A percentile compares a stretch with the other conserved stretches of the same genome.
These are phyloP conservation scores for Dendrobium nobile DNA, from an alignment of 106 monocot species.

Conservation along the genomic window DNA sequence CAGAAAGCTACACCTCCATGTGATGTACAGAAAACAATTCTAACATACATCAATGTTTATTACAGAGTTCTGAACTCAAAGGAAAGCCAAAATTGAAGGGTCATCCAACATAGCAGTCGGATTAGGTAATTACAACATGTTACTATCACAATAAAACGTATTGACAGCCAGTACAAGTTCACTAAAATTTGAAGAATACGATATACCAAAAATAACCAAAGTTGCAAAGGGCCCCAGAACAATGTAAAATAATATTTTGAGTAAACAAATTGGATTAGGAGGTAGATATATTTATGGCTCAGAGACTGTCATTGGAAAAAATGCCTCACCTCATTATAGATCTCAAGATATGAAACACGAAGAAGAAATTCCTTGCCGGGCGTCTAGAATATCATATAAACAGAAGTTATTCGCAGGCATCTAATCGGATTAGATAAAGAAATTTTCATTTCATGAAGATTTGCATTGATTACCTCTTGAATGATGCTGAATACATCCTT, in stretches of 20 bases:
- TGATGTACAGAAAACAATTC: not conserved
- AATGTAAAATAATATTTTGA: not conserved
- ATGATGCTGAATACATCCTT: slow-evolving; percentile 98
- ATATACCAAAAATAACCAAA: not conserved
- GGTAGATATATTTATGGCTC: not conserved
- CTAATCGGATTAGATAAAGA: not conserved
- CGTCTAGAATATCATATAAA: slow-evolving; percentile 37
- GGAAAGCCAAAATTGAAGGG: not conserved
- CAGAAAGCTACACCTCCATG: not conserved
- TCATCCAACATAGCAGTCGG: not conserved
- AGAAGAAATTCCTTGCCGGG: slow-evolving; percentile 93
- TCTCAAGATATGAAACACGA: slow-evolving; percentile 98
- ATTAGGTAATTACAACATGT: not conserved
- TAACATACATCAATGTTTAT: not conserved
- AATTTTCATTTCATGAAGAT: slow-evolving; percentile 2
- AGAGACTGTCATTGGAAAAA: too few relatives aligned
- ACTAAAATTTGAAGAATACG: not conserved
- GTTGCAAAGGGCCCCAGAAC: not conserved
- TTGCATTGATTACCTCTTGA: slow-evolving; percentile 64
- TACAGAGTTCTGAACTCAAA: not conserved
- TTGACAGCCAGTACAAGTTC: not conserved
- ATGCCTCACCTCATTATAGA: slow-evolving; percentile 90
- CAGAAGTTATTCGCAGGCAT: slow-evolving; percentile 3
- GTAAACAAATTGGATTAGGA: not conserved
- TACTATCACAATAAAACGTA: not conserved